A percentile compares a stretch with the other conserved stretches of the same genome.
phyloP scores from a whole-genome alignment of 148 eudicot genomes.

The Camellia lanceoleosa region DNA sequence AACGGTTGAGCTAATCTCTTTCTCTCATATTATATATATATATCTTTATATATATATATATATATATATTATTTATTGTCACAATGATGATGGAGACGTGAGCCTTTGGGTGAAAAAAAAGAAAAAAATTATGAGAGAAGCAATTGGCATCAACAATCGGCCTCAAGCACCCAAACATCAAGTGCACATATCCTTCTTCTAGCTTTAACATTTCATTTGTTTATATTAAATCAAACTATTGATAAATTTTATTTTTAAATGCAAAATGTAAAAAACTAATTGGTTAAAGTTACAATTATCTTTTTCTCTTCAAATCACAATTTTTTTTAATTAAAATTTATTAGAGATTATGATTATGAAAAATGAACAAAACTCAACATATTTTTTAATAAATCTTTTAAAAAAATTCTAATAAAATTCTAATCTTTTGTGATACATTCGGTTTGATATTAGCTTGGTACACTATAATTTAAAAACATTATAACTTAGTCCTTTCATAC shows the following conservation, averaged over 20 bases:
- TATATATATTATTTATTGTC: background rate
- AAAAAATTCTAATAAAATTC: too few relatives aligned
- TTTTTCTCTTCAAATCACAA: too few relatives aligned
- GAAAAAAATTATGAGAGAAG: background rate
- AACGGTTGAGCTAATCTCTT: background rate
- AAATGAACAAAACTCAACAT: too few relatives aligned
- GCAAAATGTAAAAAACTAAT: too few relatives aligned
- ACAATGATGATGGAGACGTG: background rate
- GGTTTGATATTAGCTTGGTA: too few relatives aligned
- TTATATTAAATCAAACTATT: background rate
- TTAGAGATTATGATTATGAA: too few relatives aligned
- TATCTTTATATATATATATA: too few relatives aligned
- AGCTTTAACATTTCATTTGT: background rate
- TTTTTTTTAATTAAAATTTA: too few relatives aligned
- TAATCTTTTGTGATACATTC: too few relatives aligned
- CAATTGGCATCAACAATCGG: background rate
- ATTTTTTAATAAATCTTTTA: too few relatives aligned
- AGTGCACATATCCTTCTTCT: conserved; percentile 1
- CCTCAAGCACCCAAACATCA: background rate
- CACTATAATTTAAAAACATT: background rate
- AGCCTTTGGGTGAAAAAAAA: background rate
- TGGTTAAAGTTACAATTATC: too few relatives aligned
- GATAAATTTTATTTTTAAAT: too few relatives aligned
- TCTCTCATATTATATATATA: background rate
- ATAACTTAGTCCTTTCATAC: background rate